Percentiles rank a stretch among this genome's conserved stretches.
phyloP scores from a whole-genome alignment of 768 basidiomycete species.

The Saitozyma podzolica region DNA sequence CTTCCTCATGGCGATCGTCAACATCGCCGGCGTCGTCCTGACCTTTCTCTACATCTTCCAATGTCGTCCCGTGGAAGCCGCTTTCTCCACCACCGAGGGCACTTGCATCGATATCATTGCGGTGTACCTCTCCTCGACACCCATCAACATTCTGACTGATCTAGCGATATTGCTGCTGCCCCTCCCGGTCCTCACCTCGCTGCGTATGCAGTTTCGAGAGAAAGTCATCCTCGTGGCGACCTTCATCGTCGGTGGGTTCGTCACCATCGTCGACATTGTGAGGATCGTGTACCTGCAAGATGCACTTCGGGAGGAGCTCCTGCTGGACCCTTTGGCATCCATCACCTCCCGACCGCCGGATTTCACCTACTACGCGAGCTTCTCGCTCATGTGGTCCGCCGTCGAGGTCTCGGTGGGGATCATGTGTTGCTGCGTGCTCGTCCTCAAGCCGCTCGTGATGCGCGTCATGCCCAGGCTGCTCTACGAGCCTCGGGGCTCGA shows the following conservation, averaged over 20 bases:
- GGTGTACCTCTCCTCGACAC: constrained; percentile 46
- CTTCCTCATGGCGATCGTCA: constrained; percentile 37
- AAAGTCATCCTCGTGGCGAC: constrained; percentile 47
- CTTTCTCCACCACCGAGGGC: constrained; percentile 19
- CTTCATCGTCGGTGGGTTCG: constrained; percentile 48
- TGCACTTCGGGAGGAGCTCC: constrained; percentile 30
- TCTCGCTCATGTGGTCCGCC: constrained; percentile 46
- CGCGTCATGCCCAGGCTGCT: constrained; percentile 38
- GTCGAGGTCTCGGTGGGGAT: constrained; percentile 47
- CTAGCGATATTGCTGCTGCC: constrained; percentile 46
- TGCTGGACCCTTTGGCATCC: constrained; percentile 2
- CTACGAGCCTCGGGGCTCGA: neutral
- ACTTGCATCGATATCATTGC: constrained; percentile 44
- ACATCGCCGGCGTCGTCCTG: constrained; percentile 43
- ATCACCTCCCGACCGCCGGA: constrained; percentile 19
- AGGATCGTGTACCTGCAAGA: constrained; percentile 47
- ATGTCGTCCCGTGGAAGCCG: constrained; percentile 43
- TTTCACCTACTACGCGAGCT: constrained; percentile 39
- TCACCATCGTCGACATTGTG: constrained; percentile 48
- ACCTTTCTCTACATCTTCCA: constrained; percentile 49
- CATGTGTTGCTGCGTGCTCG: constrained; percentile 45
- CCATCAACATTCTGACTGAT: constrained; percentile 50
- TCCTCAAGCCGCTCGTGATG: constrained; percentile 47
- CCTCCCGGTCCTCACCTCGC: constrained; percentile 46
- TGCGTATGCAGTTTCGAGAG: constrained; percentile 45